Evolutionary conservation across 768 basidiomycete species (phyloP), one percentile per base, ranked within the genome.

Genomic region (Sarcodon aspratus): DNA sequence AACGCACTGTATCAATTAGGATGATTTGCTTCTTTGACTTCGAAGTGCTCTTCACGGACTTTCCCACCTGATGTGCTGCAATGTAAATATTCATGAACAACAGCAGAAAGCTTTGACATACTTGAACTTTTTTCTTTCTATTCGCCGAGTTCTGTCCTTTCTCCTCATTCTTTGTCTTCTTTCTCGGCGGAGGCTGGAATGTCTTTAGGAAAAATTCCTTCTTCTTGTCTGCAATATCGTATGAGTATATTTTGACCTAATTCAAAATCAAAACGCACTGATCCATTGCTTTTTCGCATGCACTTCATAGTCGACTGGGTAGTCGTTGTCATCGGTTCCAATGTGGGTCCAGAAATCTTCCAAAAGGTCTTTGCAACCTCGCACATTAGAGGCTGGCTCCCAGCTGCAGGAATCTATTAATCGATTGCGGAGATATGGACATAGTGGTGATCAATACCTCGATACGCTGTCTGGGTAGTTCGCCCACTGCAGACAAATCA

Each of bases 351-450:
- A 69, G 59, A 87, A 87, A 52, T 77, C 79, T n/a, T 60, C 52
- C 21, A 85, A 62, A 12, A 87, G 67, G 15, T 78, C 71, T 12
- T 72, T 62, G 57, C 85, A 87, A 27, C 70, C 65, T 34, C 59
- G 54, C 11, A 87, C 68, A 57, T 87, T 83, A 7, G 62, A 63
- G 46, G 69, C 63, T 9, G 85, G 85, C 50, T 86, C 85, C 84
- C 84, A 86, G 55, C 85, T 86, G 49, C 21, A n/a, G 52, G n/a
- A 15, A 53, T 17, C 31, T 17, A 42, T 27, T 9, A 8, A 17
- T 13, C 40, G 27, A 8, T 42, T 8, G 40, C 17, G 2, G 40
- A 9, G 9, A 13, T 13, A 27, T 2, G 40, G 40, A 8, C 9
- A 8, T 42, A 38, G 32, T 48, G 45, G 50, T 33, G 27, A 18